These are phyloP conservation scores for Haematococcus sp. DNA, from an alignment of 139 green algal genomes.

Conservation along the genomic window DNA sequence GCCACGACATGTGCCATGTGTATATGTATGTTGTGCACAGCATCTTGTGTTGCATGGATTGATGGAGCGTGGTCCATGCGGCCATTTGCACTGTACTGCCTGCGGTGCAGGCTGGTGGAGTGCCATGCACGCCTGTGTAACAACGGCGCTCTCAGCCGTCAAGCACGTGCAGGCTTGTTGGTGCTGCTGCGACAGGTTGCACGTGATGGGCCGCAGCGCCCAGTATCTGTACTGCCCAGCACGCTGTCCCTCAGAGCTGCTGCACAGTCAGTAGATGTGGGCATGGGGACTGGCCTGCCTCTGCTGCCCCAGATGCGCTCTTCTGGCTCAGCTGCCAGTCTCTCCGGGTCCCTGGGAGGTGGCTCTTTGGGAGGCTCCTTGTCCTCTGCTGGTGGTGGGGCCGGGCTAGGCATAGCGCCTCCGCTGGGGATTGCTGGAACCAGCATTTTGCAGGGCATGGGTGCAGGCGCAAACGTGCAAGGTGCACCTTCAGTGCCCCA, in stretches of 20 bases:
- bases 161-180: background rate
- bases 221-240: background rate
- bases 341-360: background rate
- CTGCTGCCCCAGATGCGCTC: background rate
- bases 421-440: background rate
- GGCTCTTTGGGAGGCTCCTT: background rate
- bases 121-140: background rate
- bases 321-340: background rate
- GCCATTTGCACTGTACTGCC: background rate
- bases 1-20: no score
- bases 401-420: background rate
- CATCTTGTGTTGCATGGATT: no score
- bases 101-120: constrained; percentile 10
- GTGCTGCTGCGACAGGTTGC: background rate
- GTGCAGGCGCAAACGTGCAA: no score
- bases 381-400: background rate
- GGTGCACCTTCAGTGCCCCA: background rate
- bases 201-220: background rate
- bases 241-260: background rate
- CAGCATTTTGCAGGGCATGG: background rate
- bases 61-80: no score
- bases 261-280: no score
- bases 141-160: background rate
- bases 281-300: background rate
- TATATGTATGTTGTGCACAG: no score